phyloP scores from a whole-genome alignment of 495 filamentous ascomycete species.

The Penicillium ucsense region DNA sequence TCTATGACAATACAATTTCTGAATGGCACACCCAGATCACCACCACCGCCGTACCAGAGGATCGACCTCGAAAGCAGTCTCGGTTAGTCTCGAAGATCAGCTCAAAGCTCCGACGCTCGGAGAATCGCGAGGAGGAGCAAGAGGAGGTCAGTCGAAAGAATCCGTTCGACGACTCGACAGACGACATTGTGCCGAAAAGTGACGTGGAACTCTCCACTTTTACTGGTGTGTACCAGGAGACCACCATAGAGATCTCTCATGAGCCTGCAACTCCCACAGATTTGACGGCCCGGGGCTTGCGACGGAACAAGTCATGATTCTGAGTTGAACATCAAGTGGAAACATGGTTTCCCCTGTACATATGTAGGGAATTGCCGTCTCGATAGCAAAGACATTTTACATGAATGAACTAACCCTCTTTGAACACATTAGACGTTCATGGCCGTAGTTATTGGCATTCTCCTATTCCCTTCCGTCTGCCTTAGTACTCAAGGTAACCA shows the following conservation, averaged over 20 bases:
- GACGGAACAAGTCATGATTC: not conserved
- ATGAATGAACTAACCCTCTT: too few relatives aligned
- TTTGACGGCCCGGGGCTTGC: not conserved
- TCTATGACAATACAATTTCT: constrained; percentile 18
- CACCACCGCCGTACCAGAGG: constrained; percentile 6
- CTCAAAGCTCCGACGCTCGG: constrained; percentile 14
- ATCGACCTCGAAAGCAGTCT: constrained; percentile 4
- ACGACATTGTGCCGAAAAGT: constrained; percentile 28
- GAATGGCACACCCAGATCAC: constrained; percentile 26
- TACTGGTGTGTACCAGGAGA: constrained; percentile 33
- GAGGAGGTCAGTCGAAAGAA: constrained; percentile 11
- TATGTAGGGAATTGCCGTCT: not conserved
- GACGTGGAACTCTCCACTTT: constrained; percentile 24
- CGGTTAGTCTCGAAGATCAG: constrained; percentile 14
- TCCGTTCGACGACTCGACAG: constrained; percentile 25
- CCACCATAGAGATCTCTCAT: constrained; percentile 32
- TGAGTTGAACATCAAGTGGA: too few relatives aligned
- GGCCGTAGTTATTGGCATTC: too few relatives aligned
- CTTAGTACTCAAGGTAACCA: too few relatives aligned
- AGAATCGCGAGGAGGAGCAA: constrained; percentile 11
- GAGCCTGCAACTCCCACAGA: constrained; percentile 16
- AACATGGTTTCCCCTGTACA: constrained; percentile 1
- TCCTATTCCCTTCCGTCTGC: too few relatives aligned
- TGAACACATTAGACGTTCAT: too few relatives aligned
- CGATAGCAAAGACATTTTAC: too few relatives aligned